phyloP scores from a whole-genome alignment of 805 yeast species.

The Citeromyces nyonsensis region DNA sequence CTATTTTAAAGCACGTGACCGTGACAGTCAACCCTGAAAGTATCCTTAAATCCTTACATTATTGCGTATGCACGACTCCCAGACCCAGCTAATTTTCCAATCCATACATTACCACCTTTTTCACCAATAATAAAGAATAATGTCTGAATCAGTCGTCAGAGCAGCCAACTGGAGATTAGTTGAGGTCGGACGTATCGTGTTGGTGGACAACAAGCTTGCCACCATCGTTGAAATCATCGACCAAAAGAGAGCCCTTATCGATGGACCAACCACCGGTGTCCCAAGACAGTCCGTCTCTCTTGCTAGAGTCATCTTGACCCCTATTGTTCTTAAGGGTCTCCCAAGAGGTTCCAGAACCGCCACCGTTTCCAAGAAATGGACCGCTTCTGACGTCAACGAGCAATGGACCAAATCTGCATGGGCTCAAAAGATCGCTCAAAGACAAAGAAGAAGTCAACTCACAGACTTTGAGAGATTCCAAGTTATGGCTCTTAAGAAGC shows the following conservation, averaged over 20 bases:
- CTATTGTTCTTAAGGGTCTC: constrained; percentile 67
- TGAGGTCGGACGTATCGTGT: constrained; percentile 98
- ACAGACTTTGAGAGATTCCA: constrained; percentile 99
- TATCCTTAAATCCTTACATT: too few species aligned
- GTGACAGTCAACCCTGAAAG: too few species aligned
- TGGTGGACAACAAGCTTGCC: constrained; percentile 86
- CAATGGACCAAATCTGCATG: constrained; percentile 91
- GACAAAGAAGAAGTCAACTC: constrained; percentile 84
- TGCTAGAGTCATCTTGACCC: constrained; percentile 84
- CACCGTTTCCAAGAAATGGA: constrained; percentile 84
- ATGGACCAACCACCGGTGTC: constrained; percentile 72
- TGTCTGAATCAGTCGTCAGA: constrained; percentile 31
- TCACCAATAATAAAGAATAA: too few species aligned
- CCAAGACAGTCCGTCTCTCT: constrained; percentile 86
- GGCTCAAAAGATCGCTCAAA: constrained; percentile 97
- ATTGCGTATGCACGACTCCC: too few species aligned
- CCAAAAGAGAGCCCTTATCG: constrained; percentile 96
- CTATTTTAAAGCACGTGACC: too few species aligned
- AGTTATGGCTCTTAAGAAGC: constrained; percentile 94
- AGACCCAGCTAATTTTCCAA: too few species aligned
- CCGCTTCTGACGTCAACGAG: constrained; percentile 71
- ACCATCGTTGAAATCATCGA: constrained; percentile 97
- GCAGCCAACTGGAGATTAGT: constrained; percentile 98
- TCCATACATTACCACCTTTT: too few species aligned
- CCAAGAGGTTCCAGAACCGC: constrained; percentile 93